Conservation (phyloP, 495 filamentous ascomycete species). For the Penicillium maclennaniae region DNA sequence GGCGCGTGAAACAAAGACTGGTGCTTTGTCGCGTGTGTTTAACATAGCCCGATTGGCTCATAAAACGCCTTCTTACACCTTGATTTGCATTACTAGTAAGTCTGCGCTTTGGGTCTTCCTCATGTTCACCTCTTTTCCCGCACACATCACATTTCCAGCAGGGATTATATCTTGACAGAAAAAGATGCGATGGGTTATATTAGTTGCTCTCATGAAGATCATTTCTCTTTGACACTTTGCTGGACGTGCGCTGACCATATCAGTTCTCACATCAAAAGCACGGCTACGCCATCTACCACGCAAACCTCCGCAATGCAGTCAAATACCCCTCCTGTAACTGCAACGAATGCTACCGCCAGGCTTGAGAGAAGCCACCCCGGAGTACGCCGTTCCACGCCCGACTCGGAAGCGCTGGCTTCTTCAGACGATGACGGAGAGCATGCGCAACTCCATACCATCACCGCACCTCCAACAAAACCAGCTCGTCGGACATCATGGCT, state of each 20-base stretch:
- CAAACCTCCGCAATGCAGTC: constrained; percentile 25
- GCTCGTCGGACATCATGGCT: constrained; percentile 53
- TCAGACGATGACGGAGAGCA: constrained; percentile 83
- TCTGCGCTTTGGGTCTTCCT: not conserved
- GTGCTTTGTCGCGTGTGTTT: constrained; percentile 18
- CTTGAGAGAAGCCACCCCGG: constrained; percentile 67
- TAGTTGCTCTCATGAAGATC: not conserved
- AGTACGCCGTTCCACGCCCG: constrained; percentile 76
- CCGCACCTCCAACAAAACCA: constrained; percentile 37
- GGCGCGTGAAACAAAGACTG: constrained; percentile 20
- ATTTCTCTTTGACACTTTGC: not conserved
- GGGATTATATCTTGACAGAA: not conserved
- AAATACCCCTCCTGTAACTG: constrained; percentile 21
- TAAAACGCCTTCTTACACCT: constrained; percentile 1
- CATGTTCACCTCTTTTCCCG: not conserved
- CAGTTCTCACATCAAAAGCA: constrained; percentile 18
- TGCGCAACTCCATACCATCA: constrained; percentile 32
- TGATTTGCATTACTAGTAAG: constrained; percentile 7
- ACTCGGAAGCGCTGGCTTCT: constrained; percentile 87
- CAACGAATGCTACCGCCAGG: constrained; percentile 53
- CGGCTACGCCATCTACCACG: constrained; percentile 35
- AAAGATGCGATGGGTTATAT: not conserved
- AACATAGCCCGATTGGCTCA: not conserved
- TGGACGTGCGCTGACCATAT: not conserved
- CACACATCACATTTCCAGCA: not conserved